These are phyloP conservation scores for Blyttiomyces sp. DNA, from an alignment of 371 early-diverging fungal genomes.

Conservation along the genomic window DNA sequence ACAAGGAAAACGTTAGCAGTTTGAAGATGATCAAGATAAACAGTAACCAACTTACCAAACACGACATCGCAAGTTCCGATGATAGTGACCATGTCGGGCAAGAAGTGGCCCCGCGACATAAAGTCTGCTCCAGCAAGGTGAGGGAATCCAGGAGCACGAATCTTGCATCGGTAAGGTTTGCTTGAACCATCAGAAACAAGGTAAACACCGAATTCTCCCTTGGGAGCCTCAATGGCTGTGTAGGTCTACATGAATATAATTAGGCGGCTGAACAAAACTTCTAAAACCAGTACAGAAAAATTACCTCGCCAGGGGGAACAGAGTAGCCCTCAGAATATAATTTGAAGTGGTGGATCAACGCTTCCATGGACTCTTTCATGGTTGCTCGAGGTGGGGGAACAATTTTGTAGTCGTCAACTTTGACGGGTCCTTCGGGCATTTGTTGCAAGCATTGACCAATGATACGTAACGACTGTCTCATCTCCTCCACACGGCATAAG, in stretches of 20 bases:
- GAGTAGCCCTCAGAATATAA: slow-evolving; percentile 95
- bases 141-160: slow-evolving; percentile 95
- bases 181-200: slow-evolving; percentile 86
- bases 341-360: slow-evolving; percentile 97
- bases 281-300: not conserved
- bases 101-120: slow-evolving; percentile 83
- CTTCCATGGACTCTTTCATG: slow-evolving; percentile 99
- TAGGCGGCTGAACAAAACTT: not conserved
- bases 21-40: not conserved
- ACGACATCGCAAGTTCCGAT: slow-evolving; percentile 93
- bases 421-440: slow-evolving; percentile 92
- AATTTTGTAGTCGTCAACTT: slow-evolving; percentile 97
- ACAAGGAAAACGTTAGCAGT: too few species aligned
- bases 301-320: slow-evolving; percentile 87
- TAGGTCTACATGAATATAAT: slow-evolving; percentile 63
- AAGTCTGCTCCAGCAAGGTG: slow-evolving; percentile 89
- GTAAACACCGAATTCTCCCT: slow-evolving; percentile 94
- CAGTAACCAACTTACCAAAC: slow-evolving; percentile 63
- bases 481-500: slow-evolving; percentile 95
- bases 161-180: slow-evolving; percentile 96
- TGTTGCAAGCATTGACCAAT: slow-evolving; percentile 91
- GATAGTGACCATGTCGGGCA: slow-evolving; percentile 95
- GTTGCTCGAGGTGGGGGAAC: slow-evolving; percentile 89
- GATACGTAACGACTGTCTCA: slow-evolving; percentile 95
- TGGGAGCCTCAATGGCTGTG: slow-evolving; percentile 96